These are phyloP conservation scores for Aegilops tauschii DNA, from an alignment of 176 grass and related monocot genomes.

Conservation along the genomic window DNA sequence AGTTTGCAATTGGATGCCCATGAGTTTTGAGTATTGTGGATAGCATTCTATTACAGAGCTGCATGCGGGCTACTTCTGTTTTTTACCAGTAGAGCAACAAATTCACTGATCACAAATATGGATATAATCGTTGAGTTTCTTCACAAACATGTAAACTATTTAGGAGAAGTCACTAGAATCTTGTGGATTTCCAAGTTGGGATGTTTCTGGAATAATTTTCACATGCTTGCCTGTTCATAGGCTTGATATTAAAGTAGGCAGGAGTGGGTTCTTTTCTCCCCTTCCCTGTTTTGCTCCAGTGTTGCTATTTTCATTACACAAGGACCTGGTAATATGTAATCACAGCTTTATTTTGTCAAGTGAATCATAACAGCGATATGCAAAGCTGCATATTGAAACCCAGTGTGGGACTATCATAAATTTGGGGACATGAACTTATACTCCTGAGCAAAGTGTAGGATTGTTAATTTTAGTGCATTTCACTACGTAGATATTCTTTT, in stretches of 20 bases:
- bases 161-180: not conserved
- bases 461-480: not conserved
- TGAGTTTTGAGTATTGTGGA: not conserved
- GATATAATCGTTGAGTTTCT: not conserved
- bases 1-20: not conserved
- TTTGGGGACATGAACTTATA: not conserved
- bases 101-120: not conserved
- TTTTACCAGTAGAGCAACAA: not conserved
- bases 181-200: not conserved
- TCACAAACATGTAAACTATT: not conserved
- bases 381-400: slow-evolving; percentile 8
- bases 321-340: not conserved
- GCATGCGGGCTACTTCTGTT: not conserved
- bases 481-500: not conserved
- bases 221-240: not conserved
- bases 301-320: not conserved
- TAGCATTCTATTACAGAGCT: not conserved
- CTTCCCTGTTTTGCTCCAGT: not conserved
- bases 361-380: not conserved
- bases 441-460: not conserved
- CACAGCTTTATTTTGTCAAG: not conserved
- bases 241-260: not conserved
- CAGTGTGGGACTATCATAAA: not conserved
- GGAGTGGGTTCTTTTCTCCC: not conserved
- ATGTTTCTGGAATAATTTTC: not conserved